These are phyloP conservation scores for Sporothrix variecibatus DNA, from an alignment of 2,329 filamentous ascomycete species.

Conservation along the genomic window DNA sequence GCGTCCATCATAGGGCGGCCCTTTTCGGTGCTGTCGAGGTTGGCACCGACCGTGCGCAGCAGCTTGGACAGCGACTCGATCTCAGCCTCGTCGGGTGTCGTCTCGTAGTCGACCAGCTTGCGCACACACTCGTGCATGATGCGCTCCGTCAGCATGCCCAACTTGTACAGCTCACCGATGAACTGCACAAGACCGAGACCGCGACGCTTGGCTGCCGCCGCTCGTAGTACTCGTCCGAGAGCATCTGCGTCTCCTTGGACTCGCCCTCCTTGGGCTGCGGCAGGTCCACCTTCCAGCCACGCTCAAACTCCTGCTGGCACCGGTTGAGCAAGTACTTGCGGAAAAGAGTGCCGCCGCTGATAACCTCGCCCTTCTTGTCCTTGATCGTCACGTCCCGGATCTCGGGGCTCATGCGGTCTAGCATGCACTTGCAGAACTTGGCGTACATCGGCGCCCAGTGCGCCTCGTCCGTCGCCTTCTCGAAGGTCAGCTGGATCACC, in stretches of 20 bases:
- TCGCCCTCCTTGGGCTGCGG: constrained; percentile 77
- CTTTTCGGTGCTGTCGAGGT: constrained; percentile 81
- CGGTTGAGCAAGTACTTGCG: constrained; percentile 97
- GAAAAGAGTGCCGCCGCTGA: constrained; percentile 92
- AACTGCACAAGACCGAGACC: constrained; percentile 98
- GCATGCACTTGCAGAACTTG: constrained; percentile 96
- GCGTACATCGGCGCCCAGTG: constrained; percentile 99
- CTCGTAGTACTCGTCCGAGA: constrained; percentile 97
- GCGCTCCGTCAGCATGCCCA: constrained; percentile 95
- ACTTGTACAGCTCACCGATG: constrained; percentile 98
- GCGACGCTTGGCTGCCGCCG: constrained; percentile 91
- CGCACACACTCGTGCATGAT: constrained; percentile 99
- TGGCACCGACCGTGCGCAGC: constrained; percentile 84
- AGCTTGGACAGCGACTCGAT: constrained; percentile 95
- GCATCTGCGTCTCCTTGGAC: constrained; percentile 73
- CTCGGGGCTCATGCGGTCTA: constrained; percentile 90
- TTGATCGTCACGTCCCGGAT: constrained; percentile 94
- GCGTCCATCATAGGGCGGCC: constrained; percentile 84
- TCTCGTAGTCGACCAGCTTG: constrained; percentile 94
- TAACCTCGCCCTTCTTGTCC: constrained; percentile 84
- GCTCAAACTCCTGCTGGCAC: constrained; percentile 98
- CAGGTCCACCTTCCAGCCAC: constrained; percentile 90
- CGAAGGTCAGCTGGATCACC: constrained; percentile 97
- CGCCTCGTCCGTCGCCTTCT: constrained; percentile 97
- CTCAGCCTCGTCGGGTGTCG: constrained; percentile 89